phyloP scores from a whole-genome alignment of 495 filamentous ascomycete species.

The Cercophora newfieldiana region DNA sequence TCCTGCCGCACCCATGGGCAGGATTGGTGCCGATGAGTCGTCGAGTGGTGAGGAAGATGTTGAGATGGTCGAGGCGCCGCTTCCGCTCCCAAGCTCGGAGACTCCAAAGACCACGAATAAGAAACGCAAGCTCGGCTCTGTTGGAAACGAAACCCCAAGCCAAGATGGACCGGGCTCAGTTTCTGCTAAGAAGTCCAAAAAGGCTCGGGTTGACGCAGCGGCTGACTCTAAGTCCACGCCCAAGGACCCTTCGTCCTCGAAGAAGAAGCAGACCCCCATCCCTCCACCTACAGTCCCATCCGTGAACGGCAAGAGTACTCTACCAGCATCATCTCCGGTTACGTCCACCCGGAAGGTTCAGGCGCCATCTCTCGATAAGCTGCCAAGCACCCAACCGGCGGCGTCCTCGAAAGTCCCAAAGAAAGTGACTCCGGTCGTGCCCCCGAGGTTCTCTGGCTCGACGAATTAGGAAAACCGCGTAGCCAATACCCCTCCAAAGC shows the following conservation, averaged over 20 bases:
- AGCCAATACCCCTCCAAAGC: not conserved
- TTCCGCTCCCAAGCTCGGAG: conserved; percentile 6
- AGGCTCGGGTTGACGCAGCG: conserved; percentile 25
- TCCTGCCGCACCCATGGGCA: conserved; percentile 19
- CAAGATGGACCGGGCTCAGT: conserved; percentile 17
- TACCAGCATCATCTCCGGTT: conserved; percentile 4
- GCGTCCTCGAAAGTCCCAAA: not conserved
- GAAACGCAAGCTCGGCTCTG: conserved; percentile 48
- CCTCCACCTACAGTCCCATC: conserved; percentile 27
- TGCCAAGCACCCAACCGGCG: conserved; percentile 11
- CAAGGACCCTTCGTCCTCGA: not conserved
- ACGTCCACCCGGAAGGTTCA: not conserved
- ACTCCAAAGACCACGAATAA: conserved; percentile 32
- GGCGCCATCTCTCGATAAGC: not conserved
- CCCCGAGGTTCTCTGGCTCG: conserved; percentile 34
- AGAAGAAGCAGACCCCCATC: conserved; percentile 34
- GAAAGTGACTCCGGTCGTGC: conserved; percentile 39
- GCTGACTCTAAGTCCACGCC: not conserved
- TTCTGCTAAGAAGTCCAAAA: conserved; percentile 34
- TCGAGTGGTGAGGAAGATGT: conserved; percentile 34
- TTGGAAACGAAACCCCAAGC: conserved; percentile 38
- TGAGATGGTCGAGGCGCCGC: conserved; percentile 32
- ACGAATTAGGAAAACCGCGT: conserved; percentile 25
- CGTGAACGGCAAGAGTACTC: not conserved
- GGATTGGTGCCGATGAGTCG: conserved; percentile 24